Percentiles rank a stretch among this genome's conserved stretches.
phyloP scores from a whole-genome alignment of 2,329 filamentous ascomycete species.

The Pseudofabraea citricarpa region DNA sequence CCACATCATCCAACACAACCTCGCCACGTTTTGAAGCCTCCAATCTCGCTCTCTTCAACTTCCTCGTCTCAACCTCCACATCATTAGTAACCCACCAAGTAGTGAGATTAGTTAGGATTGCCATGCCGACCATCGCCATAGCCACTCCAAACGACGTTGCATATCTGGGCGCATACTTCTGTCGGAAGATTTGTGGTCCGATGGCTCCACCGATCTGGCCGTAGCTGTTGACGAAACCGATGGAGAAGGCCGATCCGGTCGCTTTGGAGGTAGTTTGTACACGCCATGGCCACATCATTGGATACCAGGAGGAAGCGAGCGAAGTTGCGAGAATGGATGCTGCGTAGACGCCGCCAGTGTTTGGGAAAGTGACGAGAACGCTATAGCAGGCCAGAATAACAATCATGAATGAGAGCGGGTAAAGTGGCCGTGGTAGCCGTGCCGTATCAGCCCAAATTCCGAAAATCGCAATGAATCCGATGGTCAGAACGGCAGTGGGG shows the following conservation, averaged over 20 bases:
- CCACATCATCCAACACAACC: constrained; percentile 38
- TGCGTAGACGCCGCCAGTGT: constrained; percentile 40
- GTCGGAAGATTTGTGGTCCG: constrained; percentile 41
- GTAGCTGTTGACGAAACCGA: constrained; percentile 45
- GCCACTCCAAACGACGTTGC: constrained; percentile 36
- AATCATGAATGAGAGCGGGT: constrained; percentile 37
- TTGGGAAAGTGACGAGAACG: constrained; percentile 40
- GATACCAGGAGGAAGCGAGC: constrained; percentile 37
- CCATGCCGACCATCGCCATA: constrained; percentile 39
- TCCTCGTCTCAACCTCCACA: constrained; percentile 39
- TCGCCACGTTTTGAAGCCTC: constrained; percentile 35
- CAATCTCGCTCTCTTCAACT: constrained; percentile 35
- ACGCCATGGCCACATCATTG: constrained; percentile 48
- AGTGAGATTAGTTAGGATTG: constrained; percentile 33
- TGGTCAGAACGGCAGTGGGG: constrained; percentile 36
- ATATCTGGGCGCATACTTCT: constrained; percentile 41
- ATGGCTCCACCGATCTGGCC: constrained; percentile 44
- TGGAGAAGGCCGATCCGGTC: constrained; percentile 44
- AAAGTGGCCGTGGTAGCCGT: constrained; percentile 36
- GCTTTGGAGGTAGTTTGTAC: constrained; percentile 41
- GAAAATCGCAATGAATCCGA: constrained; percentile 36
- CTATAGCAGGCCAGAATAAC: constrained; percentile 40
- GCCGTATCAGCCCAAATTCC: constrained; percentile 39
- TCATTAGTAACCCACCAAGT: constrained; percentile 41
- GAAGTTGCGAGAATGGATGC: constrained; percentile 40